Percentiles rank a stretch among this genome's conserved stretches.
phyloP scores from a whole-genome alignment of 495 filamentous ascomycete genomes.

The Massariosphaeria phaeospora region DNA sequence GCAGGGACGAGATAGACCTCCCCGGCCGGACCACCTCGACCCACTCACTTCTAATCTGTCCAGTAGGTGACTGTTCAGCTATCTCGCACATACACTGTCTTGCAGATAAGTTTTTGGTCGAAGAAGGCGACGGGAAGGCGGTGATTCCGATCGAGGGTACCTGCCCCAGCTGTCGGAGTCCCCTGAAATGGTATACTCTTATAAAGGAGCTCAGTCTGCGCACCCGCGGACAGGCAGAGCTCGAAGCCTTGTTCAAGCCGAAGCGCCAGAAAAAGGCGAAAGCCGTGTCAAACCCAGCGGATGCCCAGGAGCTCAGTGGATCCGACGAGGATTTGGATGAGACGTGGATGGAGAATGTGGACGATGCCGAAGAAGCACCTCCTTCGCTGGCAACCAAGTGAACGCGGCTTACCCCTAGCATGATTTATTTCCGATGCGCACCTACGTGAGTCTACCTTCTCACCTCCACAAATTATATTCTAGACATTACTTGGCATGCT shows the following conservation, averaged over 20 bases:
- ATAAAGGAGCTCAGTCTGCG: conserved; percentile 77
- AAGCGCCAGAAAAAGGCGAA: conserved; percentile 42
- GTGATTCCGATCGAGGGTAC: conserved; percentile 64
- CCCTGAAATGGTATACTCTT: conserved; percentile 67
- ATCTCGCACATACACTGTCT: conserved; percentile 75
- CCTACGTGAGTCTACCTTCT: too few species aligned
- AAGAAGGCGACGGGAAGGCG: conserved; percentile 40
- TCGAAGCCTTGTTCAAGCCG: conserved; percentile 57
- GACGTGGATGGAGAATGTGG: conserved; percentile 18
- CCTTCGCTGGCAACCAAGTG: neutral
- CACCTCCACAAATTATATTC: too few species aligned
- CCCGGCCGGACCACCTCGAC: too few species aligned
- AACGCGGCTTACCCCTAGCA: too few species aligned
- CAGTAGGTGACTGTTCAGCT: conserved; percentile 58
- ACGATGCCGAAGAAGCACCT: conserved; percentile 15
- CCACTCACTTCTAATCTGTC: conserved; percentile 61
- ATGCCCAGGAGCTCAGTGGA: conserved; percentile 21
- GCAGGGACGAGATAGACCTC: conserved; percentile 48
- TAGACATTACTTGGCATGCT: too few species aligned
- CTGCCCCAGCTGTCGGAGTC: conserved; percentile 65
- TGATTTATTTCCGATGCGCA: too few species aligned
- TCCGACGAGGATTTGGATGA: conserved; percentile 30
- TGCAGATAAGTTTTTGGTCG: conserved; percentile 56
- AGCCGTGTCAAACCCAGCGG: neutral
- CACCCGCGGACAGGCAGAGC: conserved; percentile 58